Conservation (phyloP, 140 eudicot species). For the Stevia rebaudiana region DNA sequence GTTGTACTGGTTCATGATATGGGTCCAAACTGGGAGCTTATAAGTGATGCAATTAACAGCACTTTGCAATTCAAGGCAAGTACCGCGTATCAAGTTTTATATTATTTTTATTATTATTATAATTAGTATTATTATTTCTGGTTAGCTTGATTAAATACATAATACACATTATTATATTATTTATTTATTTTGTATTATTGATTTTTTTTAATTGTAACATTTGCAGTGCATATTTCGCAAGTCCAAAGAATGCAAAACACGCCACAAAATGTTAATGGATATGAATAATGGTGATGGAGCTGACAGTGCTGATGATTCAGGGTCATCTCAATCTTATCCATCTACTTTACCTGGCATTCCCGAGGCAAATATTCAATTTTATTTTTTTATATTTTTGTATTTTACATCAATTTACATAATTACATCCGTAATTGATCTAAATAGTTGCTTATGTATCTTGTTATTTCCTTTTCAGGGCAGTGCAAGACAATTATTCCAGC, state of each 20-base stretch:
- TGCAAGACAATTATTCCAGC: conserved; percentile 89
- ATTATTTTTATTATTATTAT: too few species aligned
- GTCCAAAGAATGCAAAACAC: conserved; percentile 76
- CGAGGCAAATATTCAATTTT: conserved; percentile 41
- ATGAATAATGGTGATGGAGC: conserved; percentile 66
- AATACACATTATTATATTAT: not conserved
- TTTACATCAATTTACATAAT: conserved; percentile 5
- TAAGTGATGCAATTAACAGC: conserved; percentile 81
- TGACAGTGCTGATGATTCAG: conserved; percentile 82
- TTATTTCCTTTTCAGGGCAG: conserved; percentile 63
- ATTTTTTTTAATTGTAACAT: conserved; percentile 1
- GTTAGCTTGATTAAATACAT: not conserved
- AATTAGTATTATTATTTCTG: not conserved
- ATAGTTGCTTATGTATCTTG: conserved; percentile 17
- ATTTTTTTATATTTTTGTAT: not conserved
- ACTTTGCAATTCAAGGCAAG: conserved; percentile 68
- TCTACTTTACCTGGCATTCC: conserved; percentile 93
- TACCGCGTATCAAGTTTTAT: not conserved
- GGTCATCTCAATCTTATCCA: conserved; percentile 75
- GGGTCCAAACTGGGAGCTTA: conserved; percentile 98
- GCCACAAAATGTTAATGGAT: conserved; percentile 64
- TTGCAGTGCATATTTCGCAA: conserved; percentile 60
- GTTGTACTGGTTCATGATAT: conserved; percentile 90
- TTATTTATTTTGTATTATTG: not conserved
- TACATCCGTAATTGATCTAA: conserved; percentile 7